phyloP scores from a whole-genome alignment of 768 basidiomycete species.

The Hygrophoropsis aurantiaca region DNA sequence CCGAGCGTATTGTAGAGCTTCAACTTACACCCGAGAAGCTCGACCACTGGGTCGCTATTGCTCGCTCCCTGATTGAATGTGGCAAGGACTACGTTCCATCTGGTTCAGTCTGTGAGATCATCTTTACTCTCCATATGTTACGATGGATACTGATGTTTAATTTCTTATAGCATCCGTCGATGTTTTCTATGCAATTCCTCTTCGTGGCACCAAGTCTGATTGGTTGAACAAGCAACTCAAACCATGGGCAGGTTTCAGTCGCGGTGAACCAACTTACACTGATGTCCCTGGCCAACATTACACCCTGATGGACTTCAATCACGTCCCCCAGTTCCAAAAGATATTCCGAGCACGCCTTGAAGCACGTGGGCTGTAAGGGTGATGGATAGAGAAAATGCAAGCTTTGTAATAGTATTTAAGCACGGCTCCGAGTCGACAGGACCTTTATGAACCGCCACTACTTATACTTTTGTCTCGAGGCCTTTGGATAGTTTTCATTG shows the following conservation, averaged over 20 bases:
- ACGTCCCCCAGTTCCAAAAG: constrained; percentile 28
- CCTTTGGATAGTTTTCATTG: too few species aligned
- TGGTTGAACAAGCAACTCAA: too few species aligned
- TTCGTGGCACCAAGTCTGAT: too few species aligned
- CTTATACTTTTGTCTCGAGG: too few species aligned
- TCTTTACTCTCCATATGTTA: too few species aligned
- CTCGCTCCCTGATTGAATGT: constrained; percentile 28
- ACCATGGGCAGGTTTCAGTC: constrained; percentile 23
- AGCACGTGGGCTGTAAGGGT: constrained; percentile 23
- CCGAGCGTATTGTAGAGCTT: constrained; percentile 24
- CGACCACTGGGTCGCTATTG: constrained; percentile 29
- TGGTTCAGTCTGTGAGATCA: constrained; percentile 24
- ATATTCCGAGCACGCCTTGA: constrained; percentile 25
- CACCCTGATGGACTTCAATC: too few species aligned
- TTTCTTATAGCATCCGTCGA: constrained; percentile 13
- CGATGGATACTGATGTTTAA: background rate
- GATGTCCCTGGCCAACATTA: constrained; percentile 29
- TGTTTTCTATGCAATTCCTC: too few species aligned
- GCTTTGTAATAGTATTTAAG: too few species aligned
- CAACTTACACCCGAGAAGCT: constrained; percentile 24
- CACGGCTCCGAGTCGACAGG: too few species aligned
- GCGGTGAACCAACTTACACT: constrained; percentile 18
- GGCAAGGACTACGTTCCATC: constrained; percentile 26
- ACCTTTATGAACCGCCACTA: too few species aligned
- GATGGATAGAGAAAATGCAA: too few species aligned